Base-by-base conservation (phyloP, 371 early-diverging fungal genomes). In the Apophysomyces variabilis region DNA sequence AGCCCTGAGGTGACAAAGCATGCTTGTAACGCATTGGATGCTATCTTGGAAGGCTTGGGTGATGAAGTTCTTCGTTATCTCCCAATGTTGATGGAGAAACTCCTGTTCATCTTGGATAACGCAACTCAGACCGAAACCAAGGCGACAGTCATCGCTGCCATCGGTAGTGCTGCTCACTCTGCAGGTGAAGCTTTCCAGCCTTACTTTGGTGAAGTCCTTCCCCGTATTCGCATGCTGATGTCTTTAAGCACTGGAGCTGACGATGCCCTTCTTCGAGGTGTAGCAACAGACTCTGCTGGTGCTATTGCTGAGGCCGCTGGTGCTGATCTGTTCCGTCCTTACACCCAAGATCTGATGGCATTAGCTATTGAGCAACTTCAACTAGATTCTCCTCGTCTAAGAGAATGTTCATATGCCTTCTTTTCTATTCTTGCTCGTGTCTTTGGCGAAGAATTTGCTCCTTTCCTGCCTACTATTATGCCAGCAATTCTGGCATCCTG, bases 261-360 rank as follows among this genome's bases (percentile, higher is more conserved):
- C 39, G 93, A 92, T n/a, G 70, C 90, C 37, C 79, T 91, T 16
- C 78, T 95, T 45, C 93, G 96, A 57, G 93, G 94, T 46, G 90
- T 93, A 7, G 93, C 97, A 5, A 93, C 92, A 0, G 96, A 96
- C 68, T 85, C 95, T 26, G 87, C 92, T 59, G 93, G 91, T 61
- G 88, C 93, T 7, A 86, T 96, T 69, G 96, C 95, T 16, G 90
- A 90, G 63, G 94, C 95, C 11, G 92, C 93, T 18, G 96, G 96
- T 61, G 87, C 89, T 50, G 94, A 93, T 0, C 77, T 84, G 16
- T 95, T 94, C 84, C 77, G 85, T 37, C 95, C 95, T 32, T 86
- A 90, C 65, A 72, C 93, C 60, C 81, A 88, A 26, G 87, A 87
- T 21, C 69, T 88, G 58, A 93, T 95, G 92, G 76, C 73, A 32